These are phyloP conservation scores for Irpex rosettiformis DNA, from an alignment of 1,284 basidiomycete species.

Conservation along the genomic window DNA sequence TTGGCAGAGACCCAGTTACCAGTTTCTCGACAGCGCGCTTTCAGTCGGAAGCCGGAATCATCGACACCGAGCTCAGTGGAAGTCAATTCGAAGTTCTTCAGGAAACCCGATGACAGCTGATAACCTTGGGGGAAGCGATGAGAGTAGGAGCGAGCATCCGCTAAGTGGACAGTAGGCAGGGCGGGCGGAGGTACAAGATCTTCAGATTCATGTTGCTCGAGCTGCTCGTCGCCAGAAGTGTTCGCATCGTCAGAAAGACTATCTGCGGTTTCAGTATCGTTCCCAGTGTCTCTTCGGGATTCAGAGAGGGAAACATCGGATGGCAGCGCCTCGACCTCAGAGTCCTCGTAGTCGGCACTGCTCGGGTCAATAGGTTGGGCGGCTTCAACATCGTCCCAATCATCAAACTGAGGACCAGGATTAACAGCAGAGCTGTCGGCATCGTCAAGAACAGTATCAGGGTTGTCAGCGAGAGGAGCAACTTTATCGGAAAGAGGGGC, in stretches of 20 bases:
- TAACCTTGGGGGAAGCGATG: background rate
- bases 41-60: background rate
- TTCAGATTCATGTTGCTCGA: background rate
- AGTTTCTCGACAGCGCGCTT: background rate
- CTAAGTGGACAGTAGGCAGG: background rate
- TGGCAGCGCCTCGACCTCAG: too few relatives aligned
- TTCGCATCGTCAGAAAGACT: background rate
- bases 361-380: background rate
- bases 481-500: too few relatives aligned
- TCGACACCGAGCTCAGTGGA: background rate
- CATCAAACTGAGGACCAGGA: background rate
- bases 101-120: background rate
- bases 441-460: background rate
- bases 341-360: background rate
- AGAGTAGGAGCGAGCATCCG: background rate
- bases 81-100: background rate
- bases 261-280: background rate
- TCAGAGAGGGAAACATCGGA: too few relatives aligned
- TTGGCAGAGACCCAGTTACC: background rate
- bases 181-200: background rate
- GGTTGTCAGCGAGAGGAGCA: too few relatives aligned
- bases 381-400: background rate
- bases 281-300: too few relatives aligned
- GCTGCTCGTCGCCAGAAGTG: background rate
- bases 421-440: background rate